Evolutionary conservation across 176 grass and related monocot genomes (phyloP).

Genomic region (Urochloa ruziziensis): DNA sequence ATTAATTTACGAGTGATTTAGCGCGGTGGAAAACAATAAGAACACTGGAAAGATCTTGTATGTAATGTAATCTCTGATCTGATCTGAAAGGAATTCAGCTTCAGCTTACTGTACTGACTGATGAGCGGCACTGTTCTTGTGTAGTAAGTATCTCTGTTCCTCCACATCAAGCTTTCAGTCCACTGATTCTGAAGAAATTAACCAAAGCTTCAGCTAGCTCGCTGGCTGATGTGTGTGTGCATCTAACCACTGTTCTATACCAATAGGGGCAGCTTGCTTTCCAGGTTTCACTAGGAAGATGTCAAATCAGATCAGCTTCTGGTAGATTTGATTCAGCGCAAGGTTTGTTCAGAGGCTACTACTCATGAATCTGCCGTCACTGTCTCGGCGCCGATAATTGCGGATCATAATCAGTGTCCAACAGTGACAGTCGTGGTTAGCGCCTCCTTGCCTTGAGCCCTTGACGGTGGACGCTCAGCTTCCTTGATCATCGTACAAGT

Average conservation of each 20-base stretch:
- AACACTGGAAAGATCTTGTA: conserved; percentile 21
- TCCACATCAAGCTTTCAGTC: neutral
- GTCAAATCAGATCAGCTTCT: neutral
- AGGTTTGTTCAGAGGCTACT: neutral
- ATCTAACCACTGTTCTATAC: too few species aligned
- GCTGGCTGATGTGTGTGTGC: too few species aligned
- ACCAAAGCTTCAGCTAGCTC: too few species aligned
- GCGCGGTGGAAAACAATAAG: conserved; percentile 35
- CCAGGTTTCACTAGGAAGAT: neutral
- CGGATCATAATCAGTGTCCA: neutral
- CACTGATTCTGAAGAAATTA: neutral
- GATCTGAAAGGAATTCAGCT: conserved; percentile 23
- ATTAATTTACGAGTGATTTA: neutral
- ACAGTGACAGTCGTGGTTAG: neutral
- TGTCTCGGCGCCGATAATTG: neutral
- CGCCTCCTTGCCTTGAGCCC: neutral
- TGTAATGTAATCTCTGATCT: neutral
- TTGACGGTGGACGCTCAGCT: neutral
- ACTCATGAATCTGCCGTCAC: neutral
- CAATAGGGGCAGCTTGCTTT: neutral
- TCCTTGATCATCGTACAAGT: too few species aligned
- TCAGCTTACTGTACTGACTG: neutral
- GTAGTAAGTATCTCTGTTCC: too few species aligned
- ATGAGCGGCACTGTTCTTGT: neutral
- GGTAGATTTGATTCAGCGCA: accelerated